Conservation (phyloP, 2,329 filamentous ascomycete species). For the Fusarium abutilonis region DNA sequence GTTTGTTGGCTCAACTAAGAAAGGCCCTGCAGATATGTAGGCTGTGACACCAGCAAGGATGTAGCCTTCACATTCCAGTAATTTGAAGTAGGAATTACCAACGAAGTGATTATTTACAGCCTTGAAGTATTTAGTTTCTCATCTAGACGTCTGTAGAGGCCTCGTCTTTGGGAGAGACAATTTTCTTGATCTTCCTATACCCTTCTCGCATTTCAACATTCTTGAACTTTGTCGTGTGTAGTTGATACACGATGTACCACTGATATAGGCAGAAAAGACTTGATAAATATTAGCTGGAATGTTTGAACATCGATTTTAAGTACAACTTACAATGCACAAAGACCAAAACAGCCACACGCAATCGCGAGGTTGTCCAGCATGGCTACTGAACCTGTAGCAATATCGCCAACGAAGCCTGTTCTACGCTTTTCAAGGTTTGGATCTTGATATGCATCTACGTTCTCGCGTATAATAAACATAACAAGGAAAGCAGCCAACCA, state of each 20-base stretch:
- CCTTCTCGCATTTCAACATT: conserved; percentile 25
- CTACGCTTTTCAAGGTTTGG: conserved; percentile 5
- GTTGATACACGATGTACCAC: conserved; percentile 20
- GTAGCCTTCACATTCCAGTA: not conserved
- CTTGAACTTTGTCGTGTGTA: conserved; percentile 16
- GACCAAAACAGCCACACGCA: conserved; percentile 31
- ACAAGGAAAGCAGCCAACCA: conserved; percentile 21
- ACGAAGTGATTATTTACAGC: not conserved
- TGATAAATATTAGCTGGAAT: not conserved
- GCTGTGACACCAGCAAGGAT: too few relatives aligned
- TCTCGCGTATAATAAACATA: conserved; percentile 20
- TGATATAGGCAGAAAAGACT: conserved; percentile 28
- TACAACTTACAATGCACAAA: conserved; percentile 25
- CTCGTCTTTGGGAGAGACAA: conserved; percentile 5
- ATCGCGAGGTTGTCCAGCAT: conserved; percentile 28
- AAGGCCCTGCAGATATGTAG: too few relatives aligned
- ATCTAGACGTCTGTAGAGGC: not conserved
- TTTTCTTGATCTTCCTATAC: conserved; percentile 23
- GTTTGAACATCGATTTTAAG: fast-evolving
- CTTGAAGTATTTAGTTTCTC: not conserved
- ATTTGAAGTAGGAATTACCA: not conserved
- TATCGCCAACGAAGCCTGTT: conserved; percentile 1
- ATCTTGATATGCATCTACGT: conserved; percentile 10
- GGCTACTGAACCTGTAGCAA: conserved; percentile 12
- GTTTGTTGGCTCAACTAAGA: too few relatives aligned